These are phyloP conservation scores for Tetrahymena malaccensis DNA, from an alignment of 73 alveolate genomes.

Conservation along the genomic window DNA sequence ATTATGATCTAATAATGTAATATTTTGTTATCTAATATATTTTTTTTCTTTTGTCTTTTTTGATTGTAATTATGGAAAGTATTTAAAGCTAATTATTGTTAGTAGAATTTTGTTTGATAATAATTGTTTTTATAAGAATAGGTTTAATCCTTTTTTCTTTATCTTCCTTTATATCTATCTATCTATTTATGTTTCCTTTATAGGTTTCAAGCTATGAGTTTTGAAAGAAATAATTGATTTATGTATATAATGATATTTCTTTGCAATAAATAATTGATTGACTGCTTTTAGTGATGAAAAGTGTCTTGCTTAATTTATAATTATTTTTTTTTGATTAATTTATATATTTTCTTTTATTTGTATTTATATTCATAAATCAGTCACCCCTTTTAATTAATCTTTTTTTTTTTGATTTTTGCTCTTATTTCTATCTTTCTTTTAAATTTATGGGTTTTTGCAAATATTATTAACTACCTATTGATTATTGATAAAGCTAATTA, in stretches of 20 bases:
- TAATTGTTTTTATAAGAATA: too few species aligned
- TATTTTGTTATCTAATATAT: neutral
- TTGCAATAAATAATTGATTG: neutral
- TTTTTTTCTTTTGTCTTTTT: neutral
- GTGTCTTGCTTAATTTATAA: neutral
- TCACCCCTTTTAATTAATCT: neutral
- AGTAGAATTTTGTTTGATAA: neutral
- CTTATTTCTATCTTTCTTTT: neutral
- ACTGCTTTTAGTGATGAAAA: neutral
- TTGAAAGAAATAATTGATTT: neutral
- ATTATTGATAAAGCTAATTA: too few species aligned
- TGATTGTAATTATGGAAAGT: neutral
- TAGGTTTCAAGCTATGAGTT: too few species aligned
- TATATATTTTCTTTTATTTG: neutral
- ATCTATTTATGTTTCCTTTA: neutral
- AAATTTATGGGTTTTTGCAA: neutral
- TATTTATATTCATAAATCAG: neutral
- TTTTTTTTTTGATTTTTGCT: neutral
- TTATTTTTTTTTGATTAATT: neutral
- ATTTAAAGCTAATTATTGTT: neutral
- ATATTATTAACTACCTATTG: neutral
- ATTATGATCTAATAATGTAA: neutral
- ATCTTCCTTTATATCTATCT: neutral
- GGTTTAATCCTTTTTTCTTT: neutral
- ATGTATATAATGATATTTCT: neutral